These are phyloP conservation scores for Chionographis japonica DNA, from an alignment of 106 monocot species.

Conservation along the genomic window DNA sequence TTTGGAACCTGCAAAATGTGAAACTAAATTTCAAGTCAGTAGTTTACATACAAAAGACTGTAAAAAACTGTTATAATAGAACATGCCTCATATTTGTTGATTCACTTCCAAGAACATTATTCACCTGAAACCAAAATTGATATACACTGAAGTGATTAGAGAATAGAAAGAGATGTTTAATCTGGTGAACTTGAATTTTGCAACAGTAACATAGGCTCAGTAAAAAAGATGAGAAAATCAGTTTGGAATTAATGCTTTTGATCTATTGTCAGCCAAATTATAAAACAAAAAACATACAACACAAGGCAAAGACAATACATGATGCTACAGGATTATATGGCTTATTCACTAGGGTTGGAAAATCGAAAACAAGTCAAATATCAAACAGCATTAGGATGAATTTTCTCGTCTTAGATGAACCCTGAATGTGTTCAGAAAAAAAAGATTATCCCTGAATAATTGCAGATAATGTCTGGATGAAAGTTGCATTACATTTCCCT, in stretches of 20 bases:
- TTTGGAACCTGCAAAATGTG: conserved; percentile 36
- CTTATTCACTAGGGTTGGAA: too few species aligned
- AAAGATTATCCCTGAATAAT: too few species aligned
- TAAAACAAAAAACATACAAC: neutral
- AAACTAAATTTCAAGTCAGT: neutral
- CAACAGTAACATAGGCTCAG: too few species aligned
- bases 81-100: conserved; percentile 9
- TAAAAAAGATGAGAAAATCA: too few species aligned
- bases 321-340: too few species aligned
- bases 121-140: conserved; percentile 11
- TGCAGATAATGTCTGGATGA: neutral
- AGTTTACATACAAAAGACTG: neutral
- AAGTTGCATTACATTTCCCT: neutral
- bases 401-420: too few species aligned
- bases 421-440: too few species aligned
- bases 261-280: too few species aligned
- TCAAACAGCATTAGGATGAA: too few species aligned
- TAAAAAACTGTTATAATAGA: neutral
- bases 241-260: too few species aligned
- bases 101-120: conserved; percentile 4
- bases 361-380: too few species aligned
- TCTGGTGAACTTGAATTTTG: too few species aligned
- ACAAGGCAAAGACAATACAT: neutral
- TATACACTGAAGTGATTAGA: neutral
- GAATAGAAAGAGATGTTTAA: neutral